Evolutionary conservation across 441 rosid genomes (phyloP), one percentile per base, ranked within the genome.

Genomic region (Gossypium trilobum): DNA sequence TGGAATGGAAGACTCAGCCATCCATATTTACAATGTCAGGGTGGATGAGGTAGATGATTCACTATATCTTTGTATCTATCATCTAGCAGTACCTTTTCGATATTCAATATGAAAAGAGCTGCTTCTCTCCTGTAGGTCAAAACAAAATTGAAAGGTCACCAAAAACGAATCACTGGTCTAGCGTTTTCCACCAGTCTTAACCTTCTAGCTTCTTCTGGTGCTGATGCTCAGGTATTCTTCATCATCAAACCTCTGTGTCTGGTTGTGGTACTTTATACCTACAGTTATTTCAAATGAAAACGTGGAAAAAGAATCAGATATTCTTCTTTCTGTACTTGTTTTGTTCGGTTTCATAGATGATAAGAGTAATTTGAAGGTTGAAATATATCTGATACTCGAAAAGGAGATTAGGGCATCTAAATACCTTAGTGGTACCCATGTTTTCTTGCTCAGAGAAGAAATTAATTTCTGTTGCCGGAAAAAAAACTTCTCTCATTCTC

Each of bases 1-100:
- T 44, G 86, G 86, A 72, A 79, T 79, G 83, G 84, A 79, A 65
- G 86, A 83, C 76, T 79, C 86, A 62, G 74, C 84, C 23, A 79
- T 81, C 72, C 84, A 79, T 71, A 83, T 83, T 78, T 83, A 83
- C 81, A 81, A 81, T 73, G 86, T 79, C 51, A 74, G 83, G 80
- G 83, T 83, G 55, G 83, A 83, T 74, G 83, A 83, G 84, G 86
- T 83, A 75, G 27, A 64, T 65, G 42, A 36, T 69, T 75, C 36
- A 69, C 44, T 23, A 31, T 19, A 23, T 73, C 6, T 20, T 31
- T 46, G 11, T 14, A 61, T 39, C 58, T 54, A 46, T 8, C 48
- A 51, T 36, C 29, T 52, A 13, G 17, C 7, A 9, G 59, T 73
- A 44, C 66, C 13, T 51, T 7, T 56, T n/a, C 10, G 0, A 5